Evolutionary conservation across 768 basidiomycete genomes (phyloP), one percentile per base, ranked within the genome.

Genomic region (Dictyophora rubrovolvata): DNA sequence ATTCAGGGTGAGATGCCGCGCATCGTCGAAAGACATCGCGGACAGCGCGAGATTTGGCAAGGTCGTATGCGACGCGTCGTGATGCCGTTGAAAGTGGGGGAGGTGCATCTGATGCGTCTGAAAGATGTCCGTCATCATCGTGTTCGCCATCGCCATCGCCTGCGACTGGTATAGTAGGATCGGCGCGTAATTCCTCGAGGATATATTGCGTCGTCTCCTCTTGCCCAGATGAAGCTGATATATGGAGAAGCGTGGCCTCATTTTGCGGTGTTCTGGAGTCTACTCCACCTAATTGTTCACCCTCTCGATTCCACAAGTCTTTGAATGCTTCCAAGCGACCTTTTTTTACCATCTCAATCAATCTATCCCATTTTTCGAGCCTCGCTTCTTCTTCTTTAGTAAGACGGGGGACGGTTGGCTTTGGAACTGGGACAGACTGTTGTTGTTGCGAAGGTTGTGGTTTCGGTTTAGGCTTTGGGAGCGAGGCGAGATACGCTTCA

Each of bases 281-380:
- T 22, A 85, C 72, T 0, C 83, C 80, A 14, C 84, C 87, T 1
- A 89, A 67, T 10, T 69, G 70, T 3, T 63, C 64, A 1, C 74
- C 77, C 69, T 93, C 89, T 59, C 89, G 85, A 47, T 86, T 85
- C 82, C 89, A 86, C 66, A 97, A 96, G 1, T 80, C 68, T 54
- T 79, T 84, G 20, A 96, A 70, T 1, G 93, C 75, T 18, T 97
- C 96, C 10, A 93, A 67, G 5, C 90, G 81, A 21, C 90, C 93
- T 69, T 87, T 92, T n/a, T 69, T 73, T 21, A 90, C 73, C 93
- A 98, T 98, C 56, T 96, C 94, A n/a, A 93, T 74, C 0, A 93
- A 73, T 1, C 93, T 79, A 8, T 69, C 68, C 87, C 93, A 93
- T 64, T 88, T 88, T 56, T 94, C 91, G 7, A 87, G 83, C 8